phyloP scores from a whole-genome alignment of 805 yeast species.

The Ogataea henricii region DNA sequence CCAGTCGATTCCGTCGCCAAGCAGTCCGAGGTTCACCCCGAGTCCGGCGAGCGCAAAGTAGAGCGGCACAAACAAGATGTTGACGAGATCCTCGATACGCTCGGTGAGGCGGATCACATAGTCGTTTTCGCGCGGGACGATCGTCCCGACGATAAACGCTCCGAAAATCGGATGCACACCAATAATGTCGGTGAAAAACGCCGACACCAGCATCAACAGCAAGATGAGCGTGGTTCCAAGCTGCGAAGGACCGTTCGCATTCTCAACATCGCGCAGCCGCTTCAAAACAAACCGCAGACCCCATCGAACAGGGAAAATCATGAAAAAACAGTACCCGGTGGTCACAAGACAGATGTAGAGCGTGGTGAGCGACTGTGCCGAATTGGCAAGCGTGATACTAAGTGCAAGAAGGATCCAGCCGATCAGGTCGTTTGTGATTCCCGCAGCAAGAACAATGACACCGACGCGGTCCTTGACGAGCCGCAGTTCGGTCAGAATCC shows the following conservation, averaged over 20 bases:
- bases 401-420: conserved; percentile 84
- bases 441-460: conserved; percentile 74
- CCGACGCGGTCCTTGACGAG: conserved; percentile 76
- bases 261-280: conserved; percentile 42
- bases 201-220: conserved; percentile 59
- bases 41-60: conserved; percentile 82
- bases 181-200: conserved; percentile 79
- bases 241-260: conserved; percentile 65
- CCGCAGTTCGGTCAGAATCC: conserved; percentile 73
- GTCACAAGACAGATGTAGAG: conserved; percentile 68
- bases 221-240: conserved; percentile 57
- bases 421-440: conserved; percentile 73
- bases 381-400: conserved; percentile 73
- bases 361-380: conserved; percentile 66
- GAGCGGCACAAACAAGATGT: conserved; percentile 69
- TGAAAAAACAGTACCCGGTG: conserved; percentile 66
- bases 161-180: conserved; percentile 90
- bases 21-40: conserved; percentile 63
- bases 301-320: conserved; percentile 57
- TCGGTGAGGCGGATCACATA: conserved; percentile 70
- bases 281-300: conserved; percentile 46
- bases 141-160: conserved; percentile 74
- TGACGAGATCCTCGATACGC: conserved; percentile 76
- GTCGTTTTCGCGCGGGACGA: conserved; percentile 75
- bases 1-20: conserved; percentile 73